Conservation (phyloP, 129 eudicot genomes). For the Pseudognaphalium luteoalbum region DNA sequence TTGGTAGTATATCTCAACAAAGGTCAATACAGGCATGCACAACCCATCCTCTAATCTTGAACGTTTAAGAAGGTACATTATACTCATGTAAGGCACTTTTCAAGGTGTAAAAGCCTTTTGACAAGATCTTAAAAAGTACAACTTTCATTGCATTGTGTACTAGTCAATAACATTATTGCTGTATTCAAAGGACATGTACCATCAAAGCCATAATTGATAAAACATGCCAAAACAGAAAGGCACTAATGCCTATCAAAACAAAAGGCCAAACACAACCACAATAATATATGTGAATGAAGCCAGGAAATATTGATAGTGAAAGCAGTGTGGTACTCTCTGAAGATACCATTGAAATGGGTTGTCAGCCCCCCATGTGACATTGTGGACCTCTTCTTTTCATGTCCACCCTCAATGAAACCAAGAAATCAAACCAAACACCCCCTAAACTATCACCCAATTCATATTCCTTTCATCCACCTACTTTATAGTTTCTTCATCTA, state of each 20-base stretch:
- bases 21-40: constrained; percentile 1
- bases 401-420: constrained; percentile 66
- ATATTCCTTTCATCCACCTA: constrained; percentile 35
- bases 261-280: constrained; percentile 49
- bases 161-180: constrained; percentile 23
- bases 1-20: constrained; percentile 5
- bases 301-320: constrained; percentile 55
- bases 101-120: constrained; percentile 5
- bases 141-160: constrained; percentile 19
- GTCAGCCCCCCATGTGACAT: constrained; percentile 82
- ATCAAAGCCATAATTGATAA: constrained; percentile 44
- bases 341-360: constrained; percentile 56
- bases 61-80: neutral
- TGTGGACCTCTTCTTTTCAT: constrained; percentile 56
- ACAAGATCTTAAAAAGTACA: constrained; percentile 22
- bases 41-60: constrained; percentile 4
- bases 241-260: constrained; percentile 50
- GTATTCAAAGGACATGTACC: constrained; percentile 39
- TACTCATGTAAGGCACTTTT: constrained; percentile 14
- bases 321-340: constrained; percentile 48
- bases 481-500: constrained; percentile 16
- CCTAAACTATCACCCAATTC: constrained; percentile 44
- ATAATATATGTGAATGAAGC: constrained; percentile 38
- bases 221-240: constrained; percentile 42
- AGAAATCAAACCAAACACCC: constrained; percentile 53